Evolutionary conservation across 202 grass and related monocot species (phyloP).

Genomic region (Elaeis oleifera): DNA sequence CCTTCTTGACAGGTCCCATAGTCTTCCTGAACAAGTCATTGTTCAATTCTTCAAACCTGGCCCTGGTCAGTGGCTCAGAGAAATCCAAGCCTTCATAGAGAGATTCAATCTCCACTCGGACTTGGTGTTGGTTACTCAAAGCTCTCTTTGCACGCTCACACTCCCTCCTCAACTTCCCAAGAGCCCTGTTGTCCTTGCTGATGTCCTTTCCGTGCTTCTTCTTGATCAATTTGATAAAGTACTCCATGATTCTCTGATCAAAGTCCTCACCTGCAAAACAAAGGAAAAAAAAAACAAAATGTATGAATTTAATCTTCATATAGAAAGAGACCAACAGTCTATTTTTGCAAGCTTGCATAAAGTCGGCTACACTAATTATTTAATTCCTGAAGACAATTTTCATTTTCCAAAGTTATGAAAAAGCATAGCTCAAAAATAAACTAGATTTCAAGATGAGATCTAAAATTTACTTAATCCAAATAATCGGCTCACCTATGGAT

Average conservation of each 20-base stretch:
- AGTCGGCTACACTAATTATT: too few species aligned
- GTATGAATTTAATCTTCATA: too few species aligned
- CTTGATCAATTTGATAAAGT: conserved; percentile 15
- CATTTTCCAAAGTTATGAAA: too few species aligned
- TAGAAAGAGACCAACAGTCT: too few species aligned
- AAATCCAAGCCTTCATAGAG: conserved; percentile 43
- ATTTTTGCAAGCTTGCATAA: too few species aligned
- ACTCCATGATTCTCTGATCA: conserved; percentile 22
- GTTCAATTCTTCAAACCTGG: conserved; percentile 50
- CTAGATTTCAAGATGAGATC: too few species aligned
- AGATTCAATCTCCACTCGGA: conserved; percentile 44
- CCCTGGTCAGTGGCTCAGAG: conserved; percentile 41
- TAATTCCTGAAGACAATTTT: too few species aligned
- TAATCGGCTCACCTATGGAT: too few species aligned
- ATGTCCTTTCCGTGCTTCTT: conserved; percentile 27
- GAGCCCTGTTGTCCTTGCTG: conserved; percentile 18
- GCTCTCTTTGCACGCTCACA: conserved; percentile 57
- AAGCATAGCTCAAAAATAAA: too few species aligned
- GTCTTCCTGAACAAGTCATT: conserved; percentile 47
- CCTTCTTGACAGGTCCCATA: conserved; percentile 49
- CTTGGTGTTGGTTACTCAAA: conserved; percentile 44
- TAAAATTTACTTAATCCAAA: too few species aligned
- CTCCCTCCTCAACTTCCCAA: conserved; percentile 20
- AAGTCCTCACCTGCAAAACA: conserved; percentile 6
- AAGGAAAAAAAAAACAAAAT: too few species aligned